Base-by-base conservation (phyloP, 148 eudicot genomes). In the Salicornia ramosissima region DNA sequence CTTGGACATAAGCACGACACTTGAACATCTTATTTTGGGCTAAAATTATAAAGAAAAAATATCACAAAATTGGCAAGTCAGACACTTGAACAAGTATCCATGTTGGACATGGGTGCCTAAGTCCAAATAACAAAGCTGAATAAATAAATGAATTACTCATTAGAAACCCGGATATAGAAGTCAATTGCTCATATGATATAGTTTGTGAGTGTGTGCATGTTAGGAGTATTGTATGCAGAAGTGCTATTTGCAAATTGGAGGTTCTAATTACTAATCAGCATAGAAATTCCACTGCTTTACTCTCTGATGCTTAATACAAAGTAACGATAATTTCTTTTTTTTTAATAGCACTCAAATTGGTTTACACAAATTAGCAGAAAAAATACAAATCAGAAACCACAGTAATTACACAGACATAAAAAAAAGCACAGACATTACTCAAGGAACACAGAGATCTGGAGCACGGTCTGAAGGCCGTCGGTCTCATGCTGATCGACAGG, bases 381-480 rank as follows among this genome's bases (percentile, higher is more conserved):
- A 22, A 58, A 6, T 28, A 24, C 2, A 69, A 54, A 43, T 54
- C 39, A 42, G 65, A 62, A 15, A 31, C 56, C 59, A 67, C 22
- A 65, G 19, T 40, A 59, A 33, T 64, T 46, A 65, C 67, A 65
- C 40, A 40, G 11, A 16, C 7, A 36, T 3, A 3, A 3, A 36
- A 3, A 3, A 36, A 29, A 55, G 60, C 63, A 72, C 58, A 21
- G 45, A 71, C 82, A 39, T 85, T 74, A 83, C 43, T 87, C 82
- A 58, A 89, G 86, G 67, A 77, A 84, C 52, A 89, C 89, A 72
- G 75, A 77, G 53, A 90, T 76, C 73, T 85, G 70, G 43, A 92
- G 80, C 72, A 90, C 69, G n/a, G 96, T 90, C 86, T 92, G 88
- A 29, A 84, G 63, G 2, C 96, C 98, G 75, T 93, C 95, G 29